Conservation (phyloP, 179 eudicot species). For the Beta corolliflora region DNA sequence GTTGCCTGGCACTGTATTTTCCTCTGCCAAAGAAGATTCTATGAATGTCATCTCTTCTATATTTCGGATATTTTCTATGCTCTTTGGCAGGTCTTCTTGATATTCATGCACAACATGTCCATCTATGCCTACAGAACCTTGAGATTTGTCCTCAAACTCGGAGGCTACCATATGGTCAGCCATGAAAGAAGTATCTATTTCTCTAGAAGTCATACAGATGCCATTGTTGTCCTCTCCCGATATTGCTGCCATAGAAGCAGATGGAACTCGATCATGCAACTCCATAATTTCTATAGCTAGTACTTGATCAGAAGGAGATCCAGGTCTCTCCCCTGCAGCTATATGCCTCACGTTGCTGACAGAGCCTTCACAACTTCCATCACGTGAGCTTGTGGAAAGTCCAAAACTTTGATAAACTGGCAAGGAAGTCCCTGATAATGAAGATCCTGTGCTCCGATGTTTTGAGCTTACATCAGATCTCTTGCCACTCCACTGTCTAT, state of each 20-base stretch:
- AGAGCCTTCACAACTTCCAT: constrained; percentile 49
- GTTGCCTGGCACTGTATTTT: constrained; percentile 30
- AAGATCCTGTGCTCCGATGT: constrained; percentile 64
- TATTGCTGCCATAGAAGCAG: constrained; percentile 17
- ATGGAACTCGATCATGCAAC: constrained; percentile 35
- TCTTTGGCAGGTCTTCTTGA: constrained; percentile 33
- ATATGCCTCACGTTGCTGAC: constrained; percentile 36
- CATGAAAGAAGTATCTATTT: constrained; percentile 31
- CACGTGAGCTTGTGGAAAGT: constrained; percentile 46
- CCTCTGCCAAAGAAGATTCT: constrained; percentile 39
- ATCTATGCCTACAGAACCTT: constrained; percentile 30
- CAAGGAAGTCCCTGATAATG: constrained; percentile 68
- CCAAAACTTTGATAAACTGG: constrained; percentile 50
- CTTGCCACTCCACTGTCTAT: constrained; percentile 59
- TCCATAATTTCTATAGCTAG: constrained; percentile 39
- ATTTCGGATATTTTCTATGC: constrained; percentile 16
- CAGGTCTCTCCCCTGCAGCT: constrained; percentile 30
- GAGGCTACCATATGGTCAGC: constrained; percentile 24
- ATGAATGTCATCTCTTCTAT: constrained; percentile 29
- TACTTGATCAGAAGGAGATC: constrained; percentile 37
- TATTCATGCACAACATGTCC: constrained; percentile 36
- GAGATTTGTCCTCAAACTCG: constrained; percentile 33
- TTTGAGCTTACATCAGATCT: constrained; percentile 56
- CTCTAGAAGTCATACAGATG: constrained; percentile 20
- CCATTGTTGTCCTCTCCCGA: constrained; percentile 29